Evolutionary conservation across 2,329 filamentous ascomycete genomes (phyloP).

Genomic region (Trichoderma atroviride): DNA sequence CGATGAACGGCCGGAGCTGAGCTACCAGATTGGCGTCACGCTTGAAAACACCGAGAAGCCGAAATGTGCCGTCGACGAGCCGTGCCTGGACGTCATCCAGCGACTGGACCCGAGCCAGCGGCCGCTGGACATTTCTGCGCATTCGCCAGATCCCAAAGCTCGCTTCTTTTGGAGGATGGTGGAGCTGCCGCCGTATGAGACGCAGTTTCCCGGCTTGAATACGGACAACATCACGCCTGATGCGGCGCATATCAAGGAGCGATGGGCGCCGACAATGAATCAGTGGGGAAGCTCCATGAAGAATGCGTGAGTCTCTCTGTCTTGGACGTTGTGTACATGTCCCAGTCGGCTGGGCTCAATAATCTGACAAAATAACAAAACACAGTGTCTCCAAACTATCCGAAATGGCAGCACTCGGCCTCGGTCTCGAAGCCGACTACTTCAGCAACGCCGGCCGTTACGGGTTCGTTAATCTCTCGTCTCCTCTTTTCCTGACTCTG

Average conservation of each 20-base stretch:
- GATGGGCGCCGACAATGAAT: conserved; percentile 59
- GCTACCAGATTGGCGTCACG: conserved; percentile 64
- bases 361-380: not conserved
- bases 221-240: conserved; percentile 58
- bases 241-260: conserved; percentile 50
- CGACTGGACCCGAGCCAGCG: conserved; percentile 58
- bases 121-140: conserved; percentile 59
- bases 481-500: not conserved
- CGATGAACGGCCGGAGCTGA: conserved; percentile 60
- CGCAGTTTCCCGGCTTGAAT: conserved; percentile 58
- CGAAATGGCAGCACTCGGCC: conserved; percentile 60
- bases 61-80: conserved; percentile 64
- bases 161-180: conserved; percentile 66
- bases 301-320: conserved; percentile 48
- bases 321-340: not conserved
- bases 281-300: conserved; percentile 64
- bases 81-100: conserved; percentile 59
- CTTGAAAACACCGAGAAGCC: conserved; percentile 66
- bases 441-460: conserved; percentile 60
- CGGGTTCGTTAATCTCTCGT: conserved; percentile 44
- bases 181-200: conserved; percentile 56
- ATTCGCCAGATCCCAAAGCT: conserved; percentile 63
- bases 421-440: conserved; percentile 55
- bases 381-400: conserved; percentile 58
- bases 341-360: not conserved